Evolutionary conservation across 1,139 yeast genomes (phyloP), one percentile per base, ranked within the genome.

Genomic region (Meyerozyma athensensis): DNA sequence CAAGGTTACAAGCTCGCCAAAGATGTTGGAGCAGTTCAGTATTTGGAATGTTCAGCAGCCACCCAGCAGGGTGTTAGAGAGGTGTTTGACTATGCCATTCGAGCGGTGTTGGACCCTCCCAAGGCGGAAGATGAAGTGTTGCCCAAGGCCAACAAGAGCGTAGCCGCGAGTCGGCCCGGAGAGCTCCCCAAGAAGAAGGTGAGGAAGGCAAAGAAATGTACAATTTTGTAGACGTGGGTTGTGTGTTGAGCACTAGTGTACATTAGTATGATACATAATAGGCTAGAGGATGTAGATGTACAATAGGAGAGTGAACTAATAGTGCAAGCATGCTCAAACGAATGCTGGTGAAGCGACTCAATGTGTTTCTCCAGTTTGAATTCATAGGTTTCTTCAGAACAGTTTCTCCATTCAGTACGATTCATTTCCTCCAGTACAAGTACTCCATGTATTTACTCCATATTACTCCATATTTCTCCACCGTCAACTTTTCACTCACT

Each of bases 1-100:
- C 87, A 86, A 52, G 95, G 92, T 24, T 59, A 61, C 33, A 73
- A 77, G 47, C 65, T 85, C 50, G 90, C 94, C 21, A 72, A 76
- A 49, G 89, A 84, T 26, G 65, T 83, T 39, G 83, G 86, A 2
- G 85, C 95, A 28, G 75, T 82, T 43, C 78, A 76, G 43, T 85
- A 87, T 59, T 67, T 85, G 46, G 97, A 89, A 63, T 89, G 97
- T 60, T 86, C 96, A 3, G 96, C 97, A n/a, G 85, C 92, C 16
- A 83, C 94, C 19, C 96, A 87, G 61, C 76, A 73, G 43, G 96
- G 96, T 19, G 89, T 82, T 38, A 81, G 82, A 54, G 86, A 82
- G 42, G 81, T 87, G 13, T 87, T 87, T 50, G 95, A 86, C 51
- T 79, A 68, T 43, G 95, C 96, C 14, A 86, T 86, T 36, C 74